Evolutionary conservation across 805 yeast species (phyloP).

Genomic region (Maudiozyma barnettii): DNA sequence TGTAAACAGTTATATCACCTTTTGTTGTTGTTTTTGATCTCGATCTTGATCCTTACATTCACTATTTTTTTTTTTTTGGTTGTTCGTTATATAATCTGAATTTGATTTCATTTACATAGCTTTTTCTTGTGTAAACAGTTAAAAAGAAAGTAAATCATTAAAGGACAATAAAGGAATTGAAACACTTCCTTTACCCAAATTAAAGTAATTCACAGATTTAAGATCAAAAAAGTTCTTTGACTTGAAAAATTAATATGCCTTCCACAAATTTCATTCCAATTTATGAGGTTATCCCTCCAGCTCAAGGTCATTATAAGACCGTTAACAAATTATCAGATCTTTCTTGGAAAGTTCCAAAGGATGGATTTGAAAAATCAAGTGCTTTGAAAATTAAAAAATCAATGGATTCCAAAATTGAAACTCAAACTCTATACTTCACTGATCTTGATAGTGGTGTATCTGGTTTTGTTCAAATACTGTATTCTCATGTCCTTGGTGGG

Average conservation of each 20-base stretch:
- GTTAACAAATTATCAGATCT: conserved; percentile 2
- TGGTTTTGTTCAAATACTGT: conserved; percentile 46
- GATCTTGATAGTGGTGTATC: conserved; percentile 33
- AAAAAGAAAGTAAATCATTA: too few species aligned
- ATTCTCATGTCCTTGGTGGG: conserved; percentile 42
- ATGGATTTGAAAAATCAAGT: neutral
- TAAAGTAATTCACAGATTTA: neutral
- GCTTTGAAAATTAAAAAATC: conserved; percentile 1
- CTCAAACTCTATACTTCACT: conserved; percentile 46
- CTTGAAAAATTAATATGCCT: neutral
- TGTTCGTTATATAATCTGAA: too few species aligned
- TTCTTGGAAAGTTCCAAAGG: conserved; percentile 4
- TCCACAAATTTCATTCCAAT: conserved; percentile 5
- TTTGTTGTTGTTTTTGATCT: too few species aligned
- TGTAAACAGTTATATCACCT: too few species aligned
- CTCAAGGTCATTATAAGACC: neutral
- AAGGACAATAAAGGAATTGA: too few species aligned
- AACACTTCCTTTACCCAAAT: too few species aligned
- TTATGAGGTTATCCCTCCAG: conserved; percentile 2
- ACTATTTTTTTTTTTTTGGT: too few species aligned
- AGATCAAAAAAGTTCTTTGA: too few species aligned
- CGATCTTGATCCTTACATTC: too few species aligned
- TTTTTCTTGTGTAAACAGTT: too few species aligned
- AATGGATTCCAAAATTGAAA: conserved; percentile 33
- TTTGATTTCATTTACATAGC: too few species aligned